Evolutionary conservation across 2,329 filamentous ascomycete genomes (phyloP).

Genomic region (Monosporascus sp.): DNA sequence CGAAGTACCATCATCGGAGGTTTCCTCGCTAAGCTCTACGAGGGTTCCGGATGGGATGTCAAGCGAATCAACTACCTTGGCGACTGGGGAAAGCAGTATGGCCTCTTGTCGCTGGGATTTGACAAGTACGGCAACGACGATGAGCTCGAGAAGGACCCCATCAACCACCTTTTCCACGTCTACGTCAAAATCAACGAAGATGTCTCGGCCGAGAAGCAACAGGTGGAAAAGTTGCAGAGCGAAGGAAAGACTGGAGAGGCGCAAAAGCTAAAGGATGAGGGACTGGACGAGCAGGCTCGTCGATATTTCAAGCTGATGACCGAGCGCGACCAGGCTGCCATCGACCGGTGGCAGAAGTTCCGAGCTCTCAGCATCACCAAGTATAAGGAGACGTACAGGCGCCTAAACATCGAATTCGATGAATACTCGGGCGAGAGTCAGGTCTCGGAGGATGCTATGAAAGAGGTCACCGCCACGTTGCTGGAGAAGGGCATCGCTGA

Average conservation of each 20-base stretch:
- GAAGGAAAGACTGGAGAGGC: slow-evolving; percentile 38
- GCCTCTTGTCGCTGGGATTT: slow-evolving; percentile 63
- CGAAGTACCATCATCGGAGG: slow-evolving; percentile 73
- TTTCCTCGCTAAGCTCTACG: slow-evolving; percentile 65
- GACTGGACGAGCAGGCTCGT: slow-evolving; percentile 46
- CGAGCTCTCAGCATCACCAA: slow-evolving; percentile 53
- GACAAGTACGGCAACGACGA: slow-evolving; percentile 63
- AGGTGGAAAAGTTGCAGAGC: slow-evolving; percentile 46
- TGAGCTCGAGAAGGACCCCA: slow-evolving; percentile 57
- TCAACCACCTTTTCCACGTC: slow-evolving; percentile 67
- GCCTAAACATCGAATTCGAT: slow-evolving; percentile 58
- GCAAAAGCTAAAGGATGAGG: slow-evolving; percentile 37
- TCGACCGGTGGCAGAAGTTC: slow-evolving; percentile 54
- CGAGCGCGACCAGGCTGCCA: slow-evolving; percentile 49
- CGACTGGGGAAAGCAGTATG: slow-evolving; percentile 73
- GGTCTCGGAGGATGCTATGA: slow-evolving; percentile 63
- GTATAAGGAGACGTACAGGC: slow-evolving; percentile 54
- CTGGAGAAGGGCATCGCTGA: slow-evolving; percentile 60
- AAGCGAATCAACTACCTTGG: slow-evolving; percentile 70
- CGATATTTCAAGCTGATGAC: slow-evolving; percentile 61
- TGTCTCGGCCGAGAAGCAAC: slow-evolving; percentile 56
- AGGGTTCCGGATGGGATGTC: slow-evolving; percentile 65
- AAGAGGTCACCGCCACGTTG: slow-evolving; percentile 55
- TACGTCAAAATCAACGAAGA: slow-evolving; percentile 65
- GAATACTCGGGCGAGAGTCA: slow-evolving; percentile 69